Conservation (phyloP, 208 protist species). For the Trypanosoma scelopori region DNA sequence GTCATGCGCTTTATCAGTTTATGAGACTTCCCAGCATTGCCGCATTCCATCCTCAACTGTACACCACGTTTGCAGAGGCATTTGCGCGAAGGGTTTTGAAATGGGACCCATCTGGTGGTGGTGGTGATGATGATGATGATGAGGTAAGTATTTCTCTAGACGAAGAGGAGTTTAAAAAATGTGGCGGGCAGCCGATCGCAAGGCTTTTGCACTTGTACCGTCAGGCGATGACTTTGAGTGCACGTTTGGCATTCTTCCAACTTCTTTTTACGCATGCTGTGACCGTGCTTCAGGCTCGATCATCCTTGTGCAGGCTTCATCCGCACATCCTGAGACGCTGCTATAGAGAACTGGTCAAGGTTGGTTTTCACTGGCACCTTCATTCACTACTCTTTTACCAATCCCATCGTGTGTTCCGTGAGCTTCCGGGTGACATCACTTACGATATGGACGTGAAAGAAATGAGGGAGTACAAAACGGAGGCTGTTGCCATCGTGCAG, state of each 20-base stretch:
- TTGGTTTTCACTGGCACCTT: constrained; percentile 82
- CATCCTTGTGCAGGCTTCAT: constrained; percentile 10
- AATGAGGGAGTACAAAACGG: constrained; percentile 54
- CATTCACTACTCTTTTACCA: constrained; percentile 76
- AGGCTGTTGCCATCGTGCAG: constrained; percentile 59
- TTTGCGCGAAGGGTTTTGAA: constrained; percentile 64
- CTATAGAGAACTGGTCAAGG: constrained; percentile 50
- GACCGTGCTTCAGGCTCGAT: constrained; percentile 6
- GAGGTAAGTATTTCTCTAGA: constrained; percentile 27
- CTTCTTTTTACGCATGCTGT: constrained; percentile 72
- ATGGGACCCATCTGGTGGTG: constrained; percentile 20
- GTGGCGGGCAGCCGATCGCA: constrained; percentile 46
- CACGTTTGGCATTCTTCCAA: constrained; percentile 64
- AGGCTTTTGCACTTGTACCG: constrained; percentile 63
- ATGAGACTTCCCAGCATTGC: constrained; percentile 57
- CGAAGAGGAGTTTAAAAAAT: constrained; percentile 36
- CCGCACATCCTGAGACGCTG: constrained; percentile 21
- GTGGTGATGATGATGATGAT: constrained; percentile 9
- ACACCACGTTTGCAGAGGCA: constrained; percentile 53
- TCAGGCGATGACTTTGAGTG: constrained; percentile 51
- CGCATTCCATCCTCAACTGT: constrained; percentile 55
- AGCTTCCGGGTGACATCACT: constrained; percentile 61
- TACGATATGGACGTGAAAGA: constrained; percentile 63
- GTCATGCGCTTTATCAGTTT: constrained; percentile 58
- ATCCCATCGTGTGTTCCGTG: constrained; percentile 49